Conservation (phyloP, 2,329 filamentous ascomycete genomes). For the Coniochaeta hoffmannii region DNA sequence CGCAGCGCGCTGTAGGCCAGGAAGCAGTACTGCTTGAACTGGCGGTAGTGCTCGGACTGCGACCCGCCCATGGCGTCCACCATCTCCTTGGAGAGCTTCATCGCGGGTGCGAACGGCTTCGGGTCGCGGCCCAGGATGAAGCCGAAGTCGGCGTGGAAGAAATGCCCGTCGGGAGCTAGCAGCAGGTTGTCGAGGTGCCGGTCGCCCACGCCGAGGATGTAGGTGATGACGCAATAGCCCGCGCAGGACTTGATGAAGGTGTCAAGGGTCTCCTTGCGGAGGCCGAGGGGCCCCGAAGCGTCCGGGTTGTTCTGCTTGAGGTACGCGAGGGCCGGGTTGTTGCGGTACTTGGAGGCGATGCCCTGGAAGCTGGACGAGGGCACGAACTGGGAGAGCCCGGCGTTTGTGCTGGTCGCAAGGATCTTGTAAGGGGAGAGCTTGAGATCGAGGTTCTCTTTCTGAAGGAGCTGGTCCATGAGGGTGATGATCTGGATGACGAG, state of each 20-base stretch:
- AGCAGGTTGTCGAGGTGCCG: slow-evolving; percentile 93
- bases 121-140: slow-evolving; percentile 96
- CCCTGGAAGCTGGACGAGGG: slow-evolving; percentile 77
- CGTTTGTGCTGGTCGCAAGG: slow-evolving; percentile 80
- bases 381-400: slow-evolving; percentile 90
- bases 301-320: slow-evolving; percentile 87
- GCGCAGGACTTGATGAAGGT: slow-evolving; percentile 94
- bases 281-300: slow-evolving; percentile 68
- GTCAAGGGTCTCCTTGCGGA: slow-evolving; percentile 88
- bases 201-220: slow-evolving; percentile 92
- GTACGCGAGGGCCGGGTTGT: slow-evolving; percentile 69
- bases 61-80: slow-evolving; percentile 95
- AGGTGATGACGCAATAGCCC: slow-evolving; percentile 97
- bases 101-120: slow-evolving; percentile 92
- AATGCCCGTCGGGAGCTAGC: slow-evolving; percentile 81
- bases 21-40: slow-evolving; percentile 95
- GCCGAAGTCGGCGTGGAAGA: slow-evolving; percentile 98
- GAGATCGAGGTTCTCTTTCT: slow-evolving; percentile 92
- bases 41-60: slow-evolving; percentile 70
- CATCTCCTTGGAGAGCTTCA: slow-evolving; percentile 98
- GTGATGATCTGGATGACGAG: slow-evolving; percentile 96
- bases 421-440: slow-evolving; percentile 96
- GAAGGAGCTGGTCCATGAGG: slow-evolving; percentile 90
- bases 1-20: slow-evolving; percentile 86
- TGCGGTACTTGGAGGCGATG: slow-evolving; percentile 75